Evolutionary conservation across 176 grass and related monocot genomes (phyloP).

Genomic region (Triticum turgidum): DNA sequence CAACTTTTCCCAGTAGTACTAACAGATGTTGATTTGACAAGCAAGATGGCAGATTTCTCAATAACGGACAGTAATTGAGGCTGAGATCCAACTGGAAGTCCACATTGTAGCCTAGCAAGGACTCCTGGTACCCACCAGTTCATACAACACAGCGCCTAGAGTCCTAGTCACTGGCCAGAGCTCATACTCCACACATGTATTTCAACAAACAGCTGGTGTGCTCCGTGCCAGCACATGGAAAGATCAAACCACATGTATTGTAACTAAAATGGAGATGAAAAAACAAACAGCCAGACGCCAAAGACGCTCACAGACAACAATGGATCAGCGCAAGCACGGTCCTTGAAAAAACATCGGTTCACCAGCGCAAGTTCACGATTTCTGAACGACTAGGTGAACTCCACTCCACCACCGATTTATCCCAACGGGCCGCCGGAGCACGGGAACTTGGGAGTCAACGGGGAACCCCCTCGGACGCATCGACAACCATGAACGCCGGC

Average conservation of each 20-base stretch:
- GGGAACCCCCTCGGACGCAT: not conserved
- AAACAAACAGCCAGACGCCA: not conserved
- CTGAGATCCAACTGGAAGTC: not conserved
- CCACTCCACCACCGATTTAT: not conserved
- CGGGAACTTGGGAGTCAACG: not conserved
- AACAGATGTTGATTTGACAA: not conserved
- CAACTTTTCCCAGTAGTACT: not conserved
- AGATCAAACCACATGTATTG: not conserved
- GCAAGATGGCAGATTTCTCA: not conserved
- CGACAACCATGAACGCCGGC: not conserved
- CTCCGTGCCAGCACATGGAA: not conserved
- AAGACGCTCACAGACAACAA: not conserved
- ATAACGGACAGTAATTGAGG: not conserved
- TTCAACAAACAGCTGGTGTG: conserved; percentile 38
- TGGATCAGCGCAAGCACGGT: not conserved
- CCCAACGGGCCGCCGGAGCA: not conserved
- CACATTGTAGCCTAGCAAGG: not conserved
- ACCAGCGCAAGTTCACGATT: not conserved
- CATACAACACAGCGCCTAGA: not conserved
- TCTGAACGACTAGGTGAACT: not conserved
- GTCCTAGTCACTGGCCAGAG: not conserved
- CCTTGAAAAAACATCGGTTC: not conserved
- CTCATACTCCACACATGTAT: not conserved
- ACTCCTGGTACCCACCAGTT: not conserved
- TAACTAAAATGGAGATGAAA: not conserved